Base-by-base conservation (phyloP, 2,329 filamentous ascomycete genomes). In the Botrytis paeoniae region DNA sequence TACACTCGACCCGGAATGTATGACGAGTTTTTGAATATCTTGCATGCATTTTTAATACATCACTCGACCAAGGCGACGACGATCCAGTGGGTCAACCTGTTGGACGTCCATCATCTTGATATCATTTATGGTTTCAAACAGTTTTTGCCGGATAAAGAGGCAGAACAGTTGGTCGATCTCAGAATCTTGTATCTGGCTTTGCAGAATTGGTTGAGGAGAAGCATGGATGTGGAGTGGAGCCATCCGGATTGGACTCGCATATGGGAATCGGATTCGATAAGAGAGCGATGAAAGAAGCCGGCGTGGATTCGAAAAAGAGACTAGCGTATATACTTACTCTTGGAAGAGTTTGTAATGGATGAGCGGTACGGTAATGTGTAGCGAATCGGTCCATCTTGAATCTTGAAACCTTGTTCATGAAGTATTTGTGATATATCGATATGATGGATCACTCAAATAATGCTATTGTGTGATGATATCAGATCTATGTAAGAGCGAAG, bases 371-470 rank as follows among this genome's bases (percentile, higher is more conserved):
- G 25, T 1, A 1, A 16, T 14, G 5, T 14, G 25, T 54, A n/a
- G 48, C 12, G 6, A n/a, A n/a, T n/a, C 25, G 12, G 6, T 14
- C 25, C 3, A 12, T n/a, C 2, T 54, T 14, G 12, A 14, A 54
- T 12, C 12, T 3, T 2, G 48, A 25, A n/a, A n/a, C 5, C 12
- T 54, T 16, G 48, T n/a, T 0, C 5, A 9, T 3, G 48, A 16
- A 16, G 25, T 54, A 16, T 3, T n/a, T 54, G 48, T n/a, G 25
- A n/a, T n/a, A 7, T n/a, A 0, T 16, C 16, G 25, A n/a, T 2
- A 7, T 54, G 0, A 0, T 0, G 0, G 48, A n/a, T n/a, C 5
- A 16, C 12, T 16, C 48, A 3, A 16, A 54, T 0, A 16, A 16
- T 54, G 48, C 7, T n/a, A 5, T 54, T n/a, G 12, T n/a, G 2